A percentile compares a stretch with the other conserved stretches of the same genome.
phyloP scores from a whole-genome alignment of 257 asterid species.

The Solanum chilense region DNA sequence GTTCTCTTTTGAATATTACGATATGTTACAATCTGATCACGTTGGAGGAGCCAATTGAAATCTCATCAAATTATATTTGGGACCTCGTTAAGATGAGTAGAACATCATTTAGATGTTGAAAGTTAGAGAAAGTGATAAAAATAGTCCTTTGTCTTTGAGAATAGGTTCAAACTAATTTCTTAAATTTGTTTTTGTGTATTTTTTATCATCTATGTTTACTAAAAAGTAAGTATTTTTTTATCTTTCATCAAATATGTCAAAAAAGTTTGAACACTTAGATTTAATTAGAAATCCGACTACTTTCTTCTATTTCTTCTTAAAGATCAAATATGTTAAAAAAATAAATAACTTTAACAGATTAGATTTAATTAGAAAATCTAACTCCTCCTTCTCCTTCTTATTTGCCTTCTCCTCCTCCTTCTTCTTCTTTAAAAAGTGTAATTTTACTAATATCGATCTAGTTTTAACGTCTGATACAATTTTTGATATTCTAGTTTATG shows the following conservation, averaged over 20 bases:
- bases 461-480: background rate
- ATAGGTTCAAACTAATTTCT: background rate
- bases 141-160: background rate
- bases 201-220: background rate
- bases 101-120: background rate
- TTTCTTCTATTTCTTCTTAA: too few species aligned
- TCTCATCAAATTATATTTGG: too few species aligned
- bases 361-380: too few species aligned
- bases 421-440: too few species aligned
- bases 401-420: too few species aligned
- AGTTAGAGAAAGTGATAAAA: background rate
- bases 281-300: too few species aligned
- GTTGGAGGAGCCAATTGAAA: background rate
- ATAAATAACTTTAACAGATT: fast-evolving
- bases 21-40: background rate
- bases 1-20: background rate
- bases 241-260: background rate
- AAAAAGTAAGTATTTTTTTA: background rate
- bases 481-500: background rate
- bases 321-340: too few species aligned
- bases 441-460: background rate
- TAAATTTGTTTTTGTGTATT: background rate
- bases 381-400: too few species aligned
- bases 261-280: too few species aligned
- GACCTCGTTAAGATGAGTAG: background rate